Evolutionary conservation across 169 alveolate species (phyloP).

Genomic region (Theileria equi): DNA sequence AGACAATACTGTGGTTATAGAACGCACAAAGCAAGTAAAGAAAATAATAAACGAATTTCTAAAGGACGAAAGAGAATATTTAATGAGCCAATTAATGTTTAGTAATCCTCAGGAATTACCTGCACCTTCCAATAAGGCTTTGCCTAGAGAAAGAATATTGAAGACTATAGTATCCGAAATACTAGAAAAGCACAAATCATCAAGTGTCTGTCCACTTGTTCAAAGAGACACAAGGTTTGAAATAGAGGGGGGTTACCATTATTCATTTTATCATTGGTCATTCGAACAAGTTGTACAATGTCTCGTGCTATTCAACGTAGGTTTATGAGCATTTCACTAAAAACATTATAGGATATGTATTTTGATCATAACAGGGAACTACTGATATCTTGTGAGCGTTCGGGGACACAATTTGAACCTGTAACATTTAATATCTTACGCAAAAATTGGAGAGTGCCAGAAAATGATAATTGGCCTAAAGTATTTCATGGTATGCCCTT

Average conservation of each 20-base stretch:
- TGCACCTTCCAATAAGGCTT: slow-evolving; percentile 34
- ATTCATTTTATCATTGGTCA: slow-evolving; percentile 68
- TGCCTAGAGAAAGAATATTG: slow-evolving; percentile 11
- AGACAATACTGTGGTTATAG: background rate
- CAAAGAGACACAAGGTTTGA: slow-evolving; percentile 36
- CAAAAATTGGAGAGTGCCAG: slow-evolving; percentile 43
- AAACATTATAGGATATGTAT: slow-evolving; percentile 57
- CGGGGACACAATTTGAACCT: slow-evolving; percentile 48
- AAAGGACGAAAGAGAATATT: background rate
- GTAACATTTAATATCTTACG: slow-evolving; percentile 43
- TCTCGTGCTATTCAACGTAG: slow-evolving; percentile 64
- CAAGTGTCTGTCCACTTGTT: slow-evolving; percentile 20
- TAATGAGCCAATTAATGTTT: slow-evolving; percentile 16
- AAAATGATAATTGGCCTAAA: slow-evolving; percentile 63
- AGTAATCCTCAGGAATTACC: slow-evolving; percentile 29
- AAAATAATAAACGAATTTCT: slow-evolving; percentile 7
- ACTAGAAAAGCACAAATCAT: slow-evolving; percentile 29
- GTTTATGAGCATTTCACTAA: background rate
- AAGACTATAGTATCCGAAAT: slow-evolving; percentile 36
- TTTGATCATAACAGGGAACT: slow-evolving; percentile 53
- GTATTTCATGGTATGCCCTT: slow-evolving; percentile 69
- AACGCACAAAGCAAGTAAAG: slow-evolving; percentile 27
- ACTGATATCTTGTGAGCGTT: slow-evolving; percentile 16
- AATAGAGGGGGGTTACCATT: slow-evolving; percentile 69
- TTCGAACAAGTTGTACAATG: slow-evolving; percentile 71